Evolutionary conservation across 208 protist genomes (phyloP).

Genomic region (Tetramitus jugosus): DNA sequence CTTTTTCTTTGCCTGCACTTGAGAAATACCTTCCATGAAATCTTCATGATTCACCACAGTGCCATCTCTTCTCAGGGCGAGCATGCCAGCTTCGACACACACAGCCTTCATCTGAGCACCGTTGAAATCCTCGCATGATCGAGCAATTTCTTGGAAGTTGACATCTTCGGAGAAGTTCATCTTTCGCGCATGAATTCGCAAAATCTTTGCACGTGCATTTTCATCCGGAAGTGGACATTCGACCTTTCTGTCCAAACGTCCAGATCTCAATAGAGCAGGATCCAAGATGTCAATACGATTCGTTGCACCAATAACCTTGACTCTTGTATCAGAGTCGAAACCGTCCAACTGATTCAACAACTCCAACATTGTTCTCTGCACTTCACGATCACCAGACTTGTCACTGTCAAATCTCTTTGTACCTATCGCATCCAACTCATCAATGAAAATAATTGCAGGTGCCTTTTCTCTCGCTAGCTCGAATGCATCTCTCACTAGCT

Average conservation of each 20-base stretch:
- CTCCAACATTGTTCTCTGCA: slow-evolving; percentile 99
- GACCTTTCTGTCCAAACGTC: slow-evolving; percentile 98
- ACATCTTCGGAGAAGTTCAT: slow-evolving; percentile 92
- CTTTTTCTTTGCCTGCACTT: slow-evolving; percentile 99
- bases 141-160: slow-evolving; percentile 98
- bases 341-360: slow-evolving; percentile 90
- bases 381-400: slow-evolving; percentile 92
- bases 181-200: slow-evolving; percentile 98
- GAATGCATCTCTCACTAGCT: slow-evolving; percentile 99
- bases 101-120: slow-evolving; percentile 99
- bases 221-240: slow-evolving; percentile 99
- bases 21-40: slow-evolving; percentile 95
- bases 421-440: slow-evolving; percentile 99
- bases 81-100: slow-evolving; percentile 99
- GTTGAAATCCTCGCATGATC: slow-evolving; percentile 96
- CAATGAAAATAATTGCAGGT: slow-evolving; percentile 99
- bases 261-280: slow-evolving; percentile 98
- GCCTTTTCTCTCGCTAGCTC: slow-evolving; percentile 98
- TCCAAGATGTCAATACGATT: slow-evolving; percentile 99
- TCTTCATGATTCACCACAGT: slow-evolving; percentile 91
- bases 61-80: slow-evolving; percentile 89
- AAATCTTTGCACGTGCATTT: slow-evolving; percentile 91
- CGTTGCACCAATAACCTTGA: slow-evolving; percentile 99
- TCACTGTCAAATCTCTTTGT: slow-evolving; percentile 92
- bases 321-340: slow-evolving; percentile 88